Evolutionary conservation across 352 stramenopile genomes (phyloP).

Genomic region (Plasmopara viticola): DNA sequence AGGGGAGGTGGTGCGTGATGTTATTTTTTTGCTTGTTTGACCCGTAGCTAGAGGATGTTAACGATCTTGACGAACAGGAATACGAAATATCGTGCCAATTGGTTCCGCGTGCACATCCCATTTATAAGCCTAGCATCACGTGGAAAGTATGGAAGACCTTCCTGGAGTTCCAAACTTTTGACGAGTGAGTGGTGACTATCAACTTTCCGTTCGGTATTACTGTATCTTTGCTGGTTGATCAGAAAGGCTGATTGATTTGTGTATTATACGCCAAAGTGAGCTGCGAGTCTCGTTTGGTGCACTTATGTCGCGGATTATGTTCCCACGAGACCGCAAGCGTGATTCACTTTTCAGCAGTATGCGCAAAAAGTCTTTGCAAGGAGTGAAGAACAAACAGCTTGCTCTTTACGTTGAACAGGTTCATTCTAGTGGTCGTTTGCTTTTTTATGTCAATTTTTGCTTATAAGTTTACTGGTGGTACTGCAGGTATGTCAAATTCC

Average conservation of each 20-base stretch:
- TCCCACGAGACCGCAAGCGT: conserved; percentile 62
- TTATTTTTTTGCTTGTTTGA: conserved; percentile 6
- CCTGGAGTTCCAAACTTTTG: conserved; percentile 56
- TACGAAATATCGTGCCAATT: conserved; percentile 73
- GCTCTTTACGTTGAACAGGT: conserved; percentile 65
- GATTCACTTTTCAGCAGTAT: conserved; percentile 66
- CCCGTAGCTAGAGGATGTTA: conserved; percentile 4
- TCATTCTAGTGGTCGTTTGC: conserved; percentile 1
- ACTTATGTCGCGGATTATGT: conserved; percentile 52
- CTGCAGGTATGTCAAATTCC: conserved; percentile 47
- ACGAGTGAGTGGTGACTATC: conserved; percentile 42
- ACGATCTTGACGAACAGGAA: conserved; percentile 29
- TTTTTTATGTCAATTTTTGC: not conserved
- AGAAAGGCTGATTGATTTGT: conserved; percentile 3
- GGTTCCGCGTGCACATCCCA: conserved; percentile 34
- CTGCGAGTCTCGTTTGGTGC: conserved; percentile 40
- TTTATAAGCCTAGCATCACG: conserved; percentile 65
- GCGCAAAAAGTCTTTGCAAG: conserved; percentile 59
- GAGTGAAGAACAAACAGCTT: conserved; percentile 66
- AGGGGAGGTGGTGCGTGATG: conserved; percentile 37
- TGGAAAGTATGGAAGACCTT: conserved; percentile 77
- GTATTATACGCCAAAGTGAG: conserved; percentile 29
- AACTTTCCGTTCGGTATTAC: not conserved
- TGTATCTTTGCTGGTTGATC: not conserved
- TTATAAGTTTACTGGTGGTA: conserved; percentile 3